Evolutionary conservation across 495 filamentous ascomycete species (phyloP).

Genomic region (Lasiosphaeriaceae sp.): DNA sequence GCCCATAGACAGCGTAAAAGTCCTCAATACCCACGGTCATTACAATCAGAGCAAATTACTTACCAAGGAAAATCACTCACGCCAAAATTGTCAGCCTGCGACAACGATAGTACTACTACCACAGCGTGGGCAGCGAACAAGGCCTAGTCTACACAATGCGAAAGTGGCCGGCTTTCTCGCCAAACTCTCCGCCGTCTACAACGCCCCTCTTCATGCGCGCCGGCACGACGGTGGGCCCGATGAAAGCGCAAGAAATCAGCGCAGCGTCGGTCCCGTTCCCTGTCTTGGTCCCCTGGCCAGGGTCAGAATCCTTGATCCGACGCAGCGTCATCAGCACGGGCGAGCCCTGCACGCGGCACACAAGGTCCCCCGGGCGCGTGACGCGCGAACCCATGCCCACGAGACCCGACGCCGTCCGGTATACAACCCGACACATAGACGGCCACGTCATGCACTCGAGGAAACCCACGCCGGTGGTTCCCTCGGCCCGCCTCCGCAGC

Average conservation of each 20-base stretch:
- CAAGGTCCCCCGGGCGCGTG: conserved; percentile 14
- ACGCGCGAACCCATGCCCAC: conserved; percentile 17
- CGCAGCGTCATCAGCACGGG: conserved; percentile 13
- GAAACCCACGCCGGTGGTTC: conserved; percentile 8
- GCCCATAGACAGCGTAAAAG: too few species aligned
- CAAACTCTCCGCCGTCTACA: not conserved
- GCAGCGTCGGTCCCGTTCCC: not conserved
- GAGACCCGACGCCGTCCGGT: conserved; percentile 10
- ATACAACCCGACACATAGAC: conserved; percentile 18
- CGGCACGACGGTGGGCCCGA: conserved; percentile 15
- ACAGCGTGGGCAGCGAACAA: too few species aligned
- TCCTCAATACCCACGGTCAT: too few species aligned
- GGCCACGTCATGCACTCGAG: conserved; percentile 22
- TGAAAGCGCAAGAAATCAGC: conserved; percentile 7
- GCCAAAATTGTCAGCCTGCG: too few species aligned
- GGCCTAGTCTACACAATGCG: conserved; percentile 5
- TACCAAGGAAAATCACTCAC: too few species aligned
- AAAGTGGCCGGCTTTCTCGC: not conserved
- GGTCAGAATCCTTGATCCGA: not conserved
- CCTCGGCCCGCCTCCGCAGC: conserved; percentile 11
- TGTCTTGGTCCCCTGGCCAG: not conserved
- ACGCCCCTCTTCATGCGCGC: conserved; percentile 10
- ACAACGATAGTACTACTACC: too few species aligned
- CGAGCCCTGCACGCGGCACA: conserved; percentile 14
- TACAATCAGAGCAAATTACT: too few species aligned